Base-by-base conservation (phyloP, 2,329 filamentous ascomycete genomes). In the Arthrobotrys sphaeroides region DNA sequence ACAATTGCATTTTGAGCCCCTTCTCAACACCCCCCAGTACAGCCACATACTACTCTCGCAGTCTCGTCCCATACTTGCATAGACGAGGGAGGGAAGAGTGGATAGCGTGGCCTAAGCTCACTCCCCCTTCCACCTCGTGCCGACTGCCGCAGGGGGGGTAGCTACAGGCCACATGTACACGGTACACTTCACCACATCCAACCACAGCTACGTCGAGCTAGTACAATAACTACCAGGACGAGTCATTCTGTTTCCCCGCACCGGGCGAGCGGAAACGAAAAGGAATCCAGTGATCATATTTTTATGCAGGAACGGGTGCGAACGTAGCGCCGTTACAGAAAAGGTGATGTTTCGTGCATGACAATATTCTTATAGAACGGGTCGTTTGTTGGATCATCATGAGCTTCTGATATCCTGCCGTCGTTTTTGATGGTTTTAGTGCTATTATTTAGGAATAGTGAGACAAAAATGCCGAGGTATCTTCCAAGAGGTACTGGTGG, bases 281-380 rank as follows among this genome's bases (percentile, higher is more conserved):
- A 33, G 49, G 53, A 40, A 62, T n/a, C 70, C 55, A 53, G 38
- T 67, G 47, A 49, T 18, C 61, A 53, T 3, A 26, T 49, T 55
- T 51, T 62, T 61, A 70, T 70, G 66, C 66, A 70, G 66, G 66
- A 70, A 70, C 66, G 66, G 66, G 66, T 70, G 55, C 10, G 43
- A 53, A 70, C 66, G 66, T 70, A 70, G 45, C 66, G 66, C 66
- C 55, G 38, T 67, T 57, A 57, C 26, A 67, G 49, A 67, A 61
- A 24, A 53, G n/a, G 51, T 38, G 18, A 42, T 55, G 16, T 7
- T 20, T 62, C 33, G 26, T 61, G n/a, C n/a, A 20, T 33, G 1
- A 13, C 16, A 36, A 12, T 55, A 4, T 31, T 47, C 53, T 26
- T 24, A 22, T 45, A 36, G 51, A n/a, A 55, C 18, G 51, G 38